These are phyloP conservation scores for Xylaria digitata DNA, from an alignment of 2,329 filamentous ascomycete genomes.

Conservation along the genomic window DNA sequence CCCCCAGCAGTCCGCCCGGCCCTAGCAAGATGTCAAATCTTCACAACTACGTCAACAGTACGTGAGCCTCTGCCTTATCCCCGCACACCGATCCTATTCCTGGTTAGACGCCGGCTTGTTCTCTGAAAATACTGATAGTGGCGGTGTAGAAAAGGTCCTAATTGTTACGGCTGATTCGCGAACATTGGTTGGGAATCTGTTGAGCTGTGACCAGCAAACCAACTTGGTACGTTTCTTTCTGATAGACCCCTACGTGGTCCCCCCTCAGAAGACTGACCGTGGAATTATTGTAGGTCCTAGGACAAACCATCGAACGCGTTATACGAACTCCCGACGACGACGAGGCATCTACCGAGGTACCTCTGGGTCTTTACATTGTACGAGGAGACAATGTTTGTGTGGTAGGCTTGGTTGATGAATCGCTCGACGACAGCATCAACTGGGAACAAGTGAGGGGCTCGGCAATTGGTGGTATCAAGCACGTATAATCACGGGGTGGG, in stretches of 20 bases:
- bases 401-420: constrained; percentile 89
- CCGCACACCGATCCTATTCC: not conserved
- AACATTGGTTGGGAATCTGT: constrained; percentile 82
- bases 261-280: constrained; percentile 12
- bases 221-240: constrained; percentile 70
- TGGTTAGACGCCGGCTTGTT: constrained; percentile 12
- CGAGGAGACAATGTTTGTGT: constrained; percentile 94
- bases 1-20: not conserved
- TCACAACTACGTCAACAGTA: constrained; percentile 49
- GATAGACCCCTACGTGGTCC: not conserved
- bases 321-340: constrained; percentile 87
- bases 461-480: constrained; percentile 86
- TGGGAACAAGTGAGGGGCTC: constrained; percentile 91
- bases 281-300: constrained; percentile 71
- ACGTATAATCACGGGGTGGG: constrained; percentile 58
- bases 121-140: constrained; percentile 48
- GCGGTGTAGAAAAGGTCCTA: constrained; percentile 81
- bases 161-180: constrained; percentile 93
- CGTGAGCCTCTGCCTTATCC: constrained; percentile 33
- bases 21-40: constrained; percentile 50
- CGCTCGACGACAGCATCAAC: constrained; percentile 88
- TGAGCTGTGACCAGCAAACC: constrained; percentile 89
- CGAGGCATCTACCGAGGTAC: constrained; percentile 82
- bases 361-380: constrained; percentile 89
- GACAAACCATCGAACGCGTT: constrained; percentile 86